Base-by-base conservation (phyloP, 495 filamentous ascomycete genomes). In the Cetradonia linearis region DNA sequence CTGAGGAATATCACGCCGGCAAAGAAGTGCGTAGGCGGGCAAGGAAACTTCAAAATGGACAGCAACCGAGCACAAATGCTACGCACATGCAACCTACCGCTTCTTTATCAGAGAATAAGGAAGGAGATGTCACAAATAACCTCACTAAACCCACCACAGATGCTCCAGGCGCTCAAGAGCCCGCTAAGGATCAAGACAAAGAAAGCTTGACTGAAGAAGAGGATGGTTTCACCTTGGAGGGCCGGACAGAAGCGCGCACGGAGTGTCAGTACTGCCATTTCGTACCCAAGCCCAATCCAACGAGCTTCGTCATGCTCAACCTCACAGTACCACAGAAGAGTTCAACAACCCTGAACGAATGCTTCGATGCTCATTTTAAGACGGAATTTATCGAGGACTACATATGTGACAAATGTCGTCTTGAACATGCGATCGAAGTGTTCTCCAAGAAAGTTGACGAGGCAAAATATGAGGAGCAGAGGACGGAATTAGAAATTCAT, bases 301-400 rank as follows among this genome's bases (percentile, higher is more conserved):
- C 88, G 20, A 84, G 83, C 0, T 99, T 99, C 69, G 92, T 95
- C 71, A 90, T 90, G 25, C 71, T 99, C 56, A 96, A 92, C 7
- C 75, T 99, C 44, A 89, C 91, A 62, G 94, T 99, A 4, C 93
- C 93, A 0, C 89, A 90, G 68, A 80, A 82, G 64, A 81, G 74
- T 58, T 81, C 80, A 9, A 81, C 86, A 2, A 81, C 82, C 9
- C 76, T 89, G 42, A 82, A 79, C 63, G 74, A 80, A 5, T 97
- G 94, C 69, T 91, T 97, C 60, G 93, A 99, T 70, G 87, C 86
- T 20, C 83, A 96, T 70, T 83, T 99, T 63, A 96, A 96, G 69
- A 89, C 86, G 0, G 93, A 99, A 67, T 86, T 88, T 67, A 96
- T 99, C 55, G 94, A 99, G 55, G 93, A 96, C 68, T 99, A 92